phyloP scores from a whole-genome alignment of 169 alveolate species.

The Babesia ovis region DNA sequence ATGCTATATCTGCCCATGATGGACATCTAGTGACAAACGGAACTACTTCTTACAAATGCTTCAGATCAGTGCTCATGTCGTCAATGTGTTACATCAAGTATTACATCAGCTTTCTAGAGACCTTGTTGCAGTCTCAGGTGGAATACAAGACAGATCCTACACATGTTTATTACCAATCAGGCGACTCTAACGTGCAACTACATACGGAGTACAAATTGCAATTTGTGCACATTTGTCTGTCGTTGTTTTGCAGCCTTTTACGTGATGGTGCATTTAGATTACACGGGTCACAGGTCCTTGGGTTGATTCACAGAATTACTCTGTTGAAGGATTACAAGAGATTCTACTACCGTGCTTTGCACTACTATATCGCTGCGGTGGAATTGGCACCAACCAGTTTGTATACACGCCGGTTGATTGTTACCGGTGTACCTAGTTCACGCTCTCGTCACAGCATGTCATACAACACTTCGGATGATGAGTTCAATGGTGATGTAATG shows the following conservation, averaged over 20 bases:
- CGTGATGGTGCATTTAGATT: constrained; percentile 6
- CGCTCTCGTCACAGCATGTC: not conserved
- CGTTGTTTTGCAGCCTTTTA: constrained; percentile 9
- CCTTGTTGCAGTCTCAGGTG: not conserved
- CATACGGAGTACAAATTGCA: not conserved
- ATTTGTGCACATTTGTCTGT: not conserved
- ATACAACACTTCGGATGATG: not conserved
- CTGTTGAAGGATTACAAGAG: not conserved
- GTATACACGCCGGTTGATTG: not conserved
- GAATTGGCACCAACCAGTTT: not conserved
- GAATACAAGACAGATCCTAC: not conserved
- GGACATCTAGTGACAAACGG: not conserved
- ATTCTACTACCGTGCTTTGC: constrained; percentile 5
- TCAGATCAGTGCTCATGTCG: not conserved
- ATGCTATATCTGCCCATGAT: not conserved
- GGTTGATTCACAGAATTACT: constrained; percentile 8
- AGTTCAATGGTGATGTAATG: not conserved
- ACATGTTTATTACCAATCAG: too few relatives aligned
- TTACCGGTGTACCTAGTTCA: not conserved
- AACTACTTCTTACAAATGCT: not conserved
- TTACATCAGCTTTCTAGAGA: not conserved
- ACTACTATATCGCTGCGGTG: constrained; percentile 3
- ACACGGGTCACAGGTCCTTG: not conserved
- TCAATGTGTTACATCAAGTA: not conserved
- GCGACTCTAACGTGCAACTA: too few relatives aligned